Conservation (phyloP, 495 filamentous ascomycete species). For the Friedmanniomyces endolithicus region DNA sequence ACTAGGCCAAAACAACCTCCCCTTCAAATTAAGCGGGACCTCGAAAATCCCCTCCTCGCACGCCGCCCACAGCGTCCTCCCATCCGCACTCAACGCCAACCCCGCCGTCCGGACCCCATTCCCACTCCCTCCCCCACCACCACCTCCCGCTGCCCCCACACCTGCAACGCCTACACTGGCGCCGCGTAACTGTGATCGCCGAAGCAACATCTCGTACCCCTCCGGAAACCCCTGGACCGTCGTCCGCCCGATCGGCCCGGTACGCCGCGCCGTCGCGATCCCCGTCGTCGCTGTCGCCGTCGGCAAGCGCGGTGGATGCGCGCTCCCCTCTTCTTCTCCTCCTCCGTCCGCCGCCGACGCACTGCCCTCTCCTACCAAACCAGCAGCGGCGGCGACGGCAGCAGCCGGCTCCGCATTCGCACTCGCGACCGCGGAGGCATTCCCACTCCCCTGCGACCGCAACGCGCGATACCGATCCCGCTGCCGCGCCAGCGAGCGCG, state of each 20-base stretch:
- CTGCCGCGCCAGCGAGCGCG: constrained; percentile 6
- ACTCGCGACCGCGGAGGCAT: not conserved
- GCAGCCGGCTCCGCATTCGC: not conserved
- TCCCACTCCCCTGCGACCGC: not conserved
- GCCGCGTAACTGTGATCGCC: constrained; percentile 1
- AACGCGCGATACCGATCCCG: constrained; percentile 7
- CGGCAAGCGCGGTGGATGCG: not conserved
- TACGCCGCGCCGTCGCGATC: not conserved
- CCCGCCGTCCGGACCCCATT: constrained; percentile 29
- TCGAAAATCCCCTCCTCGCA: constrained; percentile 33
- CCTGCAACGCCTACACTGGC: not conserved
- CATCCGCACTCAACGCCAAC: constrained; percentile 31
- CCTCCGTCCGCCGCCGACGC: not conserved
- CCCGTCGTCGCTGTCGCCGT: not conserved
- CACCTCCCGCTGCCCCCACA: not conserved
- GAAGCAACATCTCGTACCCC: constrained; percentile 6
- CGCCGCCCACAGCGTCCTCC: constrained; percentile 25
- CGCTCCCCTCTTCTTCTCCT: not conserved
- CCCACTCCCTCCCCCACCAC: not conserved
- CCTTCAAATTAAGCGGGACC: constrained; percentile 26
- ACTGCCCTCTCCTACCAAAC: not conserved
- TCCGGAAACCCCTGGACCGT: not conserved
- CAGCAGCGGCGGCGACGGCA: constrained; percentile 9
- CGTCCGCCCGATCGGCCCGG: not conserved
- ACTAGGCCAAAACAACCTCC: constrained; percentile 24